phyloP scores from a whole-genome alignment of 2,329 filamentous ascomycete genomes.

The Ilyonectria mors-panacis region DNA sequence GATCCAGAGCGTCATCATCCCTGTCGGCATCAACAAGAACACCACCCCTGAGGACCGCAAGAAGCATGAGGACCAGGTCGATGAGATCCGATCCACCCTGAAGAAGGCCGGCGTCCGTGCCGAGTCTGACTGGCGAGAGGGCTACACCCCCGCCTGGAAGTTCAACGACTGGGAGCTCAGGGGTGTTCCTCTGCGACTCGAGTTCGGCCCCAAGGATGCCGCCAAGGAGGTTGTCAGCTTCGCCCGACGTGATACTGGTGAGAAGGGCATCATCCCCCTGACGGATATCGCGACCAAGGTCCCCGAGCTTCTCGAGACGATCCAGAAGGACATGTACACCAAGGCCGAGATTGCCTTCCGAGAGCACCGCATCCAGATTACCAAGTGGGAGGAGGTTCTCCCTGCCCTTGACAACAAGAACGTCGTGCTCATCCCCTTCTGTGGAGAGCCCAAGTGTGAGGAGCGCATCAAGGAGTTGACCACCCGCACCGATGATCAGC shows the following conservation, averaged over 20 bases:
- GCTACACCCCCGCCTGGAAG: constrained; percentile 96
- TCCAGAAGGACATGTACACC: constrained; percentile 85
- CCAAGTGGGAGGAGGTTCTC: constrained; percentile 91
- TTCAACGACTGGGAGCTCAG: constrained; percentile 99
- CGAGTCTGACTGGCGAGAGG: constrained; percentile 88
- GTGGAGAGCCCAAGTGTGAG: constrained; percentile 85
- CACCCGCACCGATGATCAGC: constrained; percentile 78
- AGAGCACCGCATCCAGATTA: constrained; percentile 84
- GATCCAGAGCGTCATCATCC: constrained; percentile 88
- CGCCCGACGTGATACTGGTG: constrained; percentile 88
- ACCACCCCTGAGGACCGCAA: constrained; percentile 84
- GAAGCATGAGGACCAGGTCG: constrained; percentile 82
- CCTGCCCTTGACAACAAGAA: constrained; percentile 94
- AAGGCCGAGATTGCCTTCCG: constrained; percentile 85
- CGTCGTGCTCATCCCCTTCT: constrained; percentile 92
- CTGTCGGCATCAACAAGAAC: constrained; percentile 93
- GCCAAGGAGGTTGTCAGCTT: constrained; percentile 87
- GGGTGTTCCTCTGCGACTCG: constrained; percentile 92
- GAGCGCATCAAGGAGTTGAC: constrained; percentile 96
- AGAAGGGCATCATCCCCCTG: constrained; percentile 86
- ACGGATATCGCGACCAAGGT: constrained; percentile 80
- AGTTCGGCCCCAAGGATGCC: constrained; percentile 96
- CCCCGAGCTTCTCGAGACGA: constrained; percentile 87
- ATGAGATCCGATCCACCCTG: constrained; percentile 78
- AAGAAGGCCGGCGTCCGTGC: constrained; percentile 82